phyloP scores from a whole-genome alignment of 192 early-diverging fungal genomes.

The Coemansia sp. region DNA sequence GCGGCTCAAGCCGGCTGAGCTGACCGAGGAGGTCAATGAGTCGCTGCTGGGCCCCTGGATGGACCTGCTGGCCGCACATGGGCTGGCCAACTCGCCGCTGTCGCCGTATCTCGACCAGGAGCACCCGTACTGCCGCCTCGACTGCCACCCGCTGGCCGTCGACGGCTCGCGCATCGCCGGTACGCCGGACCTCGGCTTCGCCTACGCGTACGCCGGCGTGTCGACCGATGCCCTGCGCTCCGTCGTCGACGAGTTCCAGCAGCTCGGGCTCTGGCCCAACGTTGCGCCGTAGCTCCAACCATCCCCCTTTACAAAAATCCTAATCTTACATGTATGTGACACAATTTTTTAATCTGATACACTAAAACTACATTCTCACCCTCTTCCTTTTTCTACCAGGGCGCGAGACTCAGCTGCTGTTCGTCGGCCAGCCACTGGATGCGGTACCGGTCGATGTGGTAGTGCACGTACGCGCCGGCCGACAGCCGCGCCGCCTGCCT shows the following conservation, averaged over 20 bases:
- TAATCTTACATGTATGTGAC: no score
- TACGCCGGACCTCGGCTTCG: slow-evolving; percentile 62
- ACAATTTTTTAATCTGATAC: no score
- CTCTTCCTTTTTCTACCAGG: not conserved
- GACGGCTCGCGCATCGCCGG: slow-evolving; percentile 79
- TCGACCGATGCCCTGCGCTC: slow-evolving; percentile 65
- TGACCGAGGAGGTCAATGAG: slow-evolving; percentile 93
- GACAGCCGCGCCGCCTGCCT: slow-evolving; percentile 27
- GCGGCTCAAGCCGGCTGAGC: slow-evolving; percentile 72
- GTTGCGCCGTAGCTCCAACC: no score
- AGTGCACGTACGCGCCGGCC: slow-evolving; percentile 38
- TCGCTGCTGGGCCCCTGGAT: slow-evolving; percentile 93
- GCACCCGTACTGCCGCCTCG: slow-evolving; percentile 72
- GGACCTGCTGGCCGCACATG: slow-evolving; percentile 67
- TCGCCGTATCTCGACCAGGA: slow-evolving; percentile 94
- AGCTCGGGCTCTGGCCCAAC: slow-evolving; percentile 78
- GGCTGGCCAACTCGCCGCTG: slow-evolving; percentile 76
- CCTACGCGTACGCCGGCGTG: slow-evolving; percentile 60
- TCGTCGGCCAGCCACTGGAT: slow-evolving; percentile 15
- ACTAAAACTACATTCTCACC: not conserved
- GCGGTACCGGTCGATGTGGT: slow-evolving; percentile 31
- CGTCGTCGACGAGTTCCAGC: slow-evolving; percentile 79
- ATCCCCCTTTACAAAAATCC: no score
- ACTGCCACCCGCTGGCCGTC: slow-evolving; percentile 65
- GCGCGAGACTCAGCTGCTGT: not conserved